Evolutionary conservation across 2,329 filamentous ascomycete species (phyloP).

Genomic region (Penicillium sp.): DNA sequence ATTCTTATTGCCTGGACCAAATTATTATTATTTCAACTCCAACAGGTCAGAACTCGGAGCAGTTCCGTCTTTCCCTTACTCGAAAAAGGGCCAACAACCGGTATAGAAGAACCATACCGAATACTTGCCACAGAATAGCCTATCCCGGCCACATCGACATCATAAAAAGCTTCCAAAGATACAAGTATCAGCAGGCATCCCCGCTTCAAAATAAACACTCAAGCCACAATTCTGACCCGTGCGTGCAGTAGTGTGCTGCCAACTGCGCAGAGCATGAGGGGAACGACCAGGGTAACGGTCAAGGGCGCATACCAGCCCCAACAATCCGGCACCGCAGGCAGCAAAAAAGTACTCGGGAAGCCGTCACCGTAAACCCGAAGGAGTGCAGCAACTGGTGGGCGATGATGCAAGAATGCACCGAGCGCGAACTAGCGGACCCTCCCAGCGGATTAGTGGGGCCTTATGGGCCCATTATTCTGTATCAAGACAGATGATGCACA

Average conservation of each 20-base stretch:
- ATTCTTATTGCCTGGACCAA: background rate
- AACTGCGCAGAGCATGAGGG: background rate
- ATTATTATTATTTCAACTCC: background rate
- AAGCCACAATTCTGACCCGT: background rate
- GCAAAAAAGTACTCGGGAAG: slow-evolving; percentile 14
- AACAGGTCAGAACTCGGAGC: too few species aligned
- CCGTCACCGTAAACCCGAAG: slow-evolving; percentile 23
- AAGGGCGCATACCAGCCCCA: background rate
- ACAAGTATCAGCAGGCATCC: background rate
- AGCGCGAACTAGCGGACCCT: slow-evolving; percentile 19
- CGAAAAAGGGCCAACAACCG: too few species aligned
- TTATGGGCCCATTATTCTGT: background rate
- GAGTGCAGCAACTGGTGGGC: slow-evolving; percentile 7
- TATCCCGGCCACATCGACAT: background rate
- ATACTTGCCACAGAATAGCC: background rate
- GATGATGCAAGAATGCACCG: slow-evolving; percentile 30
- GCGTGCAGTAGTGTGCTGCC: background rate
- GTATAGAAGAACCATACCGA: background rate
- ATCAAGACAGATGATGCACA: background rate
- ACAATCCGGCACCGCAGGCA: background rate
- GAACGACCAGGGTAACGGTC: background rate
- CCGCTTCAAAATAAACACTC: background rate
- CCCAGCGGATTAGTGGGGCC: slow-evolving; percentile 22
- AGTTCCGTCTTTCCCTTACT: too few species aligned
- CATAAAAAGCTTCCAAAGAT: background rate